Base-by-base conservation (phyloP, 1,139 yeast species). In the Suhomyces kunorum region DNA sequence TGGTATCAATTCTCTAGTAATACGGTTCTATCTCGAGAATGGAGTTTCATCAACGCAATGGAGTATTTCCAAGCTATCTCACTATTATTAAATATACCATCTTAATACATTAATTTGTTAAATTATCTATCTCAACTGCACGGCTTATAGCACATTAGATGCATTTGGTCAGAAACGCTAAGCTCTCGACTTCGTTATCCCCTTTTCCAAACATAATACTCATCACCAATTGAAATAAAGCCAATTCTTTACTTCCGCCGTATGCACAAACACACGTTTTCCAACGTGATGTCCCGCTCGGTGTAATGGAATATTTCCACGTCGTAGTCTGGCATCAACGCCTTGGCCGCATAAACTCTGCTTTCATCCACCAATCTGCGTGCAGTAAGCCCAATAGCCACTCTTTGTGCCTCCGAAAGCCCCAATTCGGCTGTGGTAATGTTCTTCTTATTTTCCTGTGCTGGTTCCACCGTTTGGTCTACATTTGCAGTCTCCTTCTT, bases 311-410 rank as follows among this genome's bases (percentile, higher is more conserved):
- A 75, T 46, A 87, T 58, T 17, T 74, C 67, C 1, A 75, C 79
- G 1, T 68, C 46, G 48, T 61, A 74, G 1, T 34, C 70, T 25
- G 54, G 51, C 20, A 70, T 40, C 7, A 55, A 29, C 12, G 61
- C 48, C 33, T 59, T 55, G 39, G 85, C 58, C n/a, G 83, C 86
- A 45, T 59, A 53, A 0, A 60, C 62, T 40, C 78, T 53, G 46
- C 75, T 67, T 38, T 69, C 75, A 54, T 89, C 97, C 3, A 89
- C 69, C 8, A 87, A 57, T 37, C 89, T 64, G 51, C 96, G 70
- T 6, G 90, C 90, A 47, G 66, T 65, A 17, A 79, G 60, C 0
- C 97, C 97, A 23, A 83, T 44, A 17, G 52, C 47, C 50, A 76
- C 81, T 46, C 92, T 68, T 47, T 82, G 73, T 6, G 57, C 59